Evolutionary conservation across 1,284 basidiomycete genomes (phyloP).

Genomic region (Phylloporus gajari): DNA sequence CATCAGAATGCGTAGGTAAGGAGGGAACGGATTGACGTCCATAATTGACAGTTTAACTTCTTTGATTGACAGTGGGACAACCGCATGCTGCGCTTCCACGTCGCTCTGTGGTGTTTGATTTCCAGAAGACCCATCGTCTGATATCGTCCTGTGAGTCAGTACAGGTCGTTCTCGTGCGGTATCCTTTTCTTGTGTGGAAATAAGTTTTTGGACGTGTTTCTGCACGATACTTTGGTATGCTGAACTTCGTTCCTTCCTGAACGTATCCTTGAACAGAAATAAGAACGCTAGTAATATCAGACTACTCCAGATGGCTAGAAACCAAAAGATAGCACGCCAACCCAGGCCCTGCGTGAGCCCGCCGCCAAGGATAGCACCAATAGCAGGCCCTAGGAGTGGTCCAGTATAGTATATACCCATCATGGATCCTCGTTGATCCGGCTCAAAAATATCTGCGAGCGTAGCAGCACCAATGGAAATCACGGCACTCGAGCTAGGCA

Average conservation of each 20-base stretch:
- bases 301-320: neutral
- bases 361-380: neutral
- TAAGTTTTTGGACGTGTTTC: neutral
- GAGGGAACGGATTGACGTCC: conserved; percentile 2
- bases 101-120: neutral
- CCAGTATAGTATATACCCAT: neutral
- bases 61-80: neutral
- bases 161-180: neutral
- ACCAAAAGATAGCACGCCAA: neutral
- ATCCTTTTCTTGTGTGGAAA: neutral
- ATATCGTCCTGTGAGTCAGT: neutral
- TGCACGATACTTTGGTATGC: neutral
- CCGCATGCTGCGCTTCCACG: neutral
- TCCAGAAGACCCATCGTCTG: neutral
- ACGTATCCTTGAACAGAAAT: conserved; percentile 1
- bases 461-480: conserved; percentile 1
- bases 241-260: conserved; percentile 5
- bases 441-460: conserved; percentile 1
- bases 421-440: neutral
- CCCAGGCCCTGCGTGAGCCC: neutral
- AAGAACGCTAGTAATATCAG: neutral
- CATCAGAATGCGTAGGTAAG: neutral
- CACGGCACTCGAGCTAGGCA: neutral
- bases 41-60: neutral
- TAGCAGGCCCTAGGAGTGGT: neutral